A percentile compares a stretch with the other conserved stretches of the same genome.
These are phyloP conservation scores for Starmerella powellii DNA, from an alignment of 805 yeast genomes.

Conservation along the genomic window DNA sequence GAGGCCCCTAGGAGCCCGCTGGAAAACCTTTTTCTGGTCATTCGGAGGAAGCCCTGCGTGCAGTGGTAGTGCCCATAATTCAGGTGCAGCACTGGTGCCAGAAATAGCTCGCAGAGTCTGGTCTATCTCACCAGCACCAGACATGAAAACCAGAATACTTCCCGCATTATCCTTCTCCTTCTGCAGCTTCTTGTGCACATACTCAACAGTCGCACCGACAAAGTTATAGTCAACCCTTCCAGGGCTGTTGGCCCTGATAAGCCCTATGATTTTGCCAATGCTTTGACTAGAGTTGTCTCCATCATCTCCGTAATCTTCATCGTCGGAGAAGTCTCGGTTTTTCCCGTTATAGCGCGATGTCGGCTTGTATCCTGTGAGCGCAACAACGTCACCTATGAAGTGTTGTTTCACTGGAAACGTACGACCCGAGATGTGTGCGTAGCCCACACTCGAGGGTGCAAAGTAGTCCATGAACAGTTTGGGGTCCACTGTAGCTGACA, in stretches of 20 bases:
- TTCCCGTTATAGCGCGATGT: background rate
- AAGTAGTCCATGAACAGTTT: slow-evolving; percentile 58
- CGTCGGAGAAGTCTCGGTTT: slow-evolving; percentile 11
- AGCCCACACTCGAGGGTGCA: slow-evolving; percentile 36
- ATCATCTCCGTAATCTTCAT: slow-evolving; percentile 11
- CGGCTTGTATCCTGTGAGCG: slow-evolving; percentile 40
- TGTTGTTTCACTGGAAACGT: slow-evolving; percentile 80
- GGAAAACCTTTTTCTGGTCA: slow-evolving; percentile 72
- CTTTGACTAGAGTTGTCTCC: background rate
- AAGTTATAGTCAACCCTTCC: slow-evolving; percentile 56
- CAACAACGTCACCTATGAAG: slow-evolving; percentile 57
- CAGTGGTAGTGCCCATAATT: slow-evolving; percentile 50
- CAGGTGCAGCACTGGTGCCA: slow-evolving; percentile 24
- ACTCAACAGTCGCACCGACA: slow-evolving; percentile 42
- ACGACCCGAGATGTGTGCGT: slow-evolving; percentile 79
- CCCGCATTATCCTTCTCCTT: slow-evolving; percentile 38
- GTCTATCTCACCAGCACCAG: slow-evolving; percentile 82
- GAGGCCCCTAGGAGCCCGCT: slow-evolving; percentile 37
- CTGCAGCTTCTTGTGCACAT: slow-evolving; percentile 41
- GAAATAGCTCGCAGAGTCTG: slow-evolving; percentile 40
- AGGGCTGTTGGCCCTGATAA: slow-evolving; percentile 25
- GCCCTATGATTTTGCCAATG: slow-evolving; percentile 26
- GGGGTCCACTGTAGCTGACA: slow-evolving; percentile 89
- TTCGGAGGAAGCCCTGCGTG: slow-evolving; percentile 78
- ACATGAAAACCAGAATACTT: slow-evolving; percentile 71